These are phyloP conservation scores for Pyrenophora tritici-repentis DNA, from an alignment of 2,329 filamentous ascomycete genomes.

Conservation along the genomic window DNA sequence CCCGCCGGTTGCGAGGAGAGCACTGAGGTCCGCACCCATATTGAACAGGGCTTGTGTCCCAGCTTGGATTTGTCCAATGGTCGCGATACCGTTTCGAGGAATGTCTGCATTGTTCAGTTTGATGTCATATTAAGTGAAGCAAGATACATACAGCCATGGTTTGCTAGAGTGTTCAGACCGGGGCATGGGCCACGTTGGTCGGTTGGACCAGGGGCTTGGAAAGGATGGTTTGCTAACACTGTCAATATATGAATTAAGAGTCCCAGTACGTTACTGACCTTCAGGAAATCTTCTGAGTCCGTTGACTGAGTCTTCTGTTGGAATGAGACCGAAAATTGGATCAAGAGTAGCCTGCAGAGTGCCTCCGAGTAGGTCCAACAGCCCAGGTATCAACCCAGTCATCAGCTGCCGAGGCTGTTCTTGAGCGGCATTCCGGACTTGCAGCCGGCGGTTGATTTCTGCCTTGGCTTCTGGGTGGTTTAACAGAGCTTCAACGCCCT, in stretches of 20 bases:
- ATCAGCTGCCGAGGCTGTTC: conserved; percentile 6
- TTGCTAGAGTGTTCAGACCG: conserved; percentile 28
- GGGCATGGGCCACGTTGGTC: conserved; percentile 52
- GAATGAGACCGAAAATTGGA: conserved; percentile 19
- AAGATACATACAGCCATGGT: neutral
- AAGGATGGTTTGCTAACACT: conserved; percentile 32
- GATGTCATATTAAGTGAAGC: conserved; percentile 21
- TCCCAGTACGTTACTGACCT: neutral
- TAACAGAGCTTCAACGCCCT: conserved; percentile 21
- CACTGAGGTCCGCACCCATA: conserved; percentile 46
- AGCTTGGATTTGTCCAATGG: conserved; percentile 39
- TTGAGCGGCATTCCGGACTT: conserved; percentile 5
- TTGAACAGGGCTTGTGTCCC: conserved; percentile 44
- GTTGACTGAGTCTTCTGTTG: conserved; percentile 18
- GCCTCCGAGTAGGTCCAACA: conserved; percentile 11
- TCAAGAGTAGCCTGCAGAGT: conserved; percentile 18
- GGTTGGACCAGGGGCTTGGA: conserved; percentile 42
- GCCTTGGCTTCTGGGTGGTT: conserved; percentile 21
- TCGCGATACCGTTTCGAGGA: conserved; percentile 48
- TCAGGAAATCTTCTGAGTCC: conserved; percentile 26
- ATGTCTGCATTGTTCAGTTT: conserved; percentile 42
- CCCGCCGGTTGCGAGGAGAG: conserved; percentile 22
- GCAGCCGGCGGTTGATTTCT: conserved; percentile 14
- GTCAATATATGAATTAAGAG: neutral
- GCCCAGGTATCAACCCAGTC: conserved; percentile 13